Base-by-base conservation (phyloP, 2,329 filamentous ascomycete genomes). In the Penicillium janthinellum region DNA sequence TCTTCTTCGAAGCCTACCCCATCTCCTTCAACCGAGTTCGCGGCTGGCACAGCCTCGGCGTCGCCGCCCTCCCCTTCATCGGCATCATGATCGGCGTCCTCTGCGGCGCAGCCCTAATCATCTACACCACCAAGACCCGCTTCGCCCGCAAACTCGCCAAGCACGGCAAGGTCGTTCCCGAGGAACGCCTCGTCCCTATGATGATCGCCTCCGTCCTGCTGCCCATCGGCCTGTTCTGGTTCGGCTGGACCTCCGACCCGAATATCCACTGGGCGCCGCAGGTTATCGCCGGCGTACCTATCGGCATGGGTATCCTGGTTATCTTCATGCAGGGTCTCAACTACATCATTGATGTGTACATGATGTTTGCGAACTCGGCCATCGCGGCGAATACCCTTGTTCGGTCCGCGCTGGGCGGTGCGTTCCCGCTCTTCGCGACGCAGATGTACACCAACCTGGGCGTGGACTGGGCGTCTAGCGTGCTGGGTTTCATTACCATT, bases 161-260 rank as follows among this genome's bases (percentile, higher is more conserved):
- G 39, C 67, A 73, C 39, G 72, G 73, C 44, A 63, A 57, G 15
- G 71, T 78, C 62, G 60, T 77, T 3, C 70, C 70, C 2, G 81
- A 83, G 65, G 77, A 78, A 63, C 75, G 80, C 49, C 73, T 83
- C 1, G 70, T 78, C 0, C 78, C 79, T 3, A 80, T 81, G 77
- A 78, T 82, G 54, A 54, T 81, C 22, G 78, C 76, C 15, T 77
- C 75, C 0, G 63, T 79, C 8, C 58, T 79, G 3, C 67, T 83
- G 3, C 79, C 81, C 1, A 68, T 73, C 56, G 80, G 81, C 53
- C 69, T 82, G n/a, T 82, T 82, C 66, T 80, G 79, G 77, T 82
- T 82, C 58, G 80, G 76, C 5, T 84, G 82, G 82, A 76, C 77
- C 0, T 78, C 79, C 0, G 76, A 70, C 55, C 73, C 73, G 1